Conservation (phyloP, 805 yeast species). For the Danielozyma ontarioensis region DNA sequence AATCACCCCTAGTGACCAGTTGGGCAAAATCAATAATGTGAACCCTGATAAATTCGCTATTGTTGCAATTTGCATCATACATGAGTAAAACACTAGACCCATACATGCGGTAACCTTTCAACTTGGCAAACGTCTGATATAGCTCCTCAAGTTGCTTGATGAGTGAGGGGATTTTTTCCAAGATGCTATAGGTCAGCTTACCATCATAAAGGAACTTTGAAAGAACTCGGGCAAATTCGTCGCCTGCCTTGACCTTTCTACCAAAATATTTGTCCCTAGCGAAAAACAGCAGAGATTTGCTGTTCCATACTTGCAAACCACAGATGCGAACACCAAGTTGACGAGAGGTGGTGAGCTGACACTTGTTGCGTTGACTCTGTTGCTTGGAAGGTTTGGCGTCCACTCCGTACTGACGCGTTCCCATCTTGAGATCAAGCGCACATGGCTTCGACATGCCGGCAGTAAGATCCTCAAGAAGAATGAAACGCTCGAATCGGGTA, state of each 20-base stretch:
- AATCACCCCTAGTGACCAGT: constrained; percentile 51
- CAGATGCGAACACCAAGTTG: constrained; percentile 87
- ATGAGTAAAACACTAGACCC: constrained; percentile 86
- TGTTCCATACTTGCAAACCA: constrained; percentile 63
- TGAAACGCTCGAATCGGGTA: constrained; percentile 71
- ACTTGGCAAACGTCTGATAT: constrained; percentile 44
- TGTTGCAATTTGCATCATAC: constrained; percentile 63
- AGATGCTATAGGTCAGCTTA: constrained; percentile 46
- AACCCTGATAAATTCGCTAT: constrained; percentile 31
- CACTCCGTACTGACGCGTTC: constrained; percentile 97
- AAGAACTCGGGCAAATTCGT: constrained; percentile 70
- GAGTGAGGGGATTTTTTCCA: constrained; percentile 62
- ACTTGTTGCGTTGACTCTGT: constrained; percentile 74
- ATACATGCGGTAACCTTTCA: constrained; percentile 79
- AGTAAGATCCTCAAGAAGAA: constrained; percentile 86
- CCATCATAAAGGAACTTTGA: constrained; percentile 83
- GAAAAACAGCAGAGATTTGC: constrained; percentile 35
- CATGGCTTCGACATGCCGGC: constrained; percentile 79
- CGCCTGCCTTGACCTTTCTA: constrained; percentile 63
- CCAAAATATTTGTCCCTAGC: constrained; percentile 92
- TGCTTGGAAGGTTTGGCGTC: constrained; percentile 74
- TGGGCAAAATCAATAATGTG: constrained; percentile 95
- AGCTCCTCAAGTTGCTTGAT: constrained; percentile 58
- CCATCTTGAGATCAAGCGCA: constrained; percentile 94
- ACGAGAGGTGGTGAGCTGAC: constrained; percentile 75